These are phyloP conservation scores for Talaromyces sp. DNA, from an alignment of 2,329 filamentous ascomycete species.

Conservation along the genomic window DNA sequence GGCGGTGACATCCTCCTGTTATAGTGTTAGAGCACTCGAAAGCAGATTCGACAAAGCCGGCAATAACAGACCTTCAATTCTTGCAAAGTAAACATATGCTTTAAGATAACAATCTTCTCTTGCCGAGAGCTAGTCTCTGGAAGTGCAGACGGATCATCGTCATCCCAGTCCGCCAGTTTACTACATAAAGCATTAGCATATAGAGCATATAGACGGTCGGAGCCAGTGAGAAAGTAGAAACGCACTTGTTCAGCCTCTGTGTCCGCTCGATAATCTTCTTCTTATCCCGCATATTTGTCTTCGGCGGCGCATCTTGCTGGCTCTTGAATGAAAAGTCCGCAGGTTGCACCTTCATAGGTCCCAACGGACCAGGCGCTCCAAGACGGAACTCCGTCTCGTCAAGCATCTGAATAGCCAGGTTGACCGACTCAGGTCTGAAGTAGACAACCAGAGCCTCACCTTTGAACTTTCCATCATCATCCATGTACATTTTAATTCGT, in stretches of 20 bases:
- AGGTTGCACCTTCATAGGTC: slow-evolving; percentile 76
- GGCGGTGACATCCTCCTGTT: slow-evolving; percentile 74
- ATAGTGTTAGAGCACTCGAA: background rate
- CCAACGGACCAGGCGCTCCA: slow-evolving; percentile 54
- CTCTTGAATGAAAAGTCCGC: slow-evolving; percentile 94
- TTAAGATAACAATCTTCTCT: slow-evolving; percentile 83
- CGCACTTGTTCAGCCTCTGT: slow-evolving; percentile 75
- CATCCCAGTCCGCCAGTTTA: slow-evolving; percentile 92
- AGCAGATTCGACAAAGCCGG: background rate
- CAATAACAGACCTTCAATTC: slow-evolving; percentile 66
- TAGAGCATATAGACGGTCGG: background rate
- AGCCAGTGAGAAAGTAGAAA: background rate
- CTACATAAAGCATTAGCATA: slow-evolving; percentile 49
- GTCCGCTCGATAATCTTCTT: slow-evolving; percentile 90
- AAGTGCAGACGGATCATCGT: slow-evolving; percentile 71
- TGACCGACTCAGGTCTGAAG: slow-evolving; percentile 91
- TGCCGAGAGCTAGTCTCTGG: slow-evolving; percentile 62
- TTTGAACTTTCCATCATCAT: slow-evolving; percentile 82
- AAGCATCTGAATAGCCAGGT: slow-evolving; percentile 60
- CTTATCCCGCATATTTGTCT: slow-evolving; percentile 67
- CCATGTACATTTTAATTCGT: slow-evolving; percentile 89
- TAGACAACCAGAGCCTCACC: slow-evolving; percentile 92
- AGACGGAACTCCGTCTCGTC: slow-evolving; percentile 70
- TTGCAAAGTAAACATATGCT: slow-evolving; percentile 87
- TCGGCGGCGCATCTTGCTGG: slow-evolving; percentile 65